Evolutionary conservation across 352 stramenopile species (phyloP).

Genomic region (Globisporangium echinulatum): DNA sequence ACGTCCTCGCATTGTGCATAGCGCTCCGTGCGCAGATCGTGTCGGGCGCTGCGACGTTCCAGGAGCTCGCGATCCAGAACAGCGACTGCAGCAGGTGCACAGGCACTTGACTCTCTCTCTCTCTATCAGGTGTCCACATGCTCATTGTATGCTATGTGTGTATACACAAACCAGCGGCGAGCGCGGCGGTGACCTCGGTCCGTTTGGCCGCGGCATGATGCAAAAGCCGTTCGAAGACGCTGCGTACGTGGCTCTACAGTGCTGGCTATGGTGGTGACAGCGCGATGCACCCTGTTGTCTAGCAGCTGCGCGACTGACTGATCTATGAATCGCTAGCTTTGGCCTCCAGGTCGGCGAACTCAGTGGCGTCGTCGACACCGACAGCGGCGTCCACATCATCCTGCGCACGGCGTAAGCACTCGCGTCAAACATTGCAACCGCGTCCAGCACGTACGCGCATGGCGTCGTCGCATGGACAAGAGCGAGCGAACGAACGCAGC

Average conservation of each 20-base stretch:
- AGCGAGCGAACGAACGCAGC: too few relatives aligned
- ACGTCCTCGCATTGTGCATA: conserved; percentile 1
- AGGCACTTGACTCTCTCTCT: neutral
- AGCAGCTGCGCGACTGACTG: too few relatives aligned
- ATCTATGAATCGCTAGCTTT: conserved; percentile 43
- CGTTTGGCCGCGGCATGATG: conserved; percentile 86
- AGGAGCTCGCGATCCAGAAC: conserved; percentile 76
- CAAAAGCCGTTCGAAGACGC: conserved; percentile 91
- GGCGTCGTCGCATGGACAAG: too few relatives aligned
- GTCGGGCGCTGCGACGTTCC: conserved; percentile 66
- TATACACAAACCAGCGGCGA: conserved; percentile 29
- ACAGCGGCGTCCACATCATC: conserved; percentile 97
- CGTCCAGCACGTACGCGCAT: too few relatives aligned
- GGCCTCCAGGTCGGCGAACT: conserved; percentile 90
- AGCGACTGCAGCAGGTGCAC: conserved; percentile 69
- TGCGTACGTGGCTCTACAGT: conserved; percentile 23
- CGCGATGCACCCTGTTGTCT: neutral
- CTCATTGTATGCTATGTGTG: too few relatives aligned
- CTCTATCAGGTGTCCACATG: neutral
- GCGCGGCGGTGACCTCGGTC: conserved; percentile 87
- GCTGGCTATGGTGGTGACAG: too few relatives aligned
- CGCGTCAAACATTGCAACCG: too few relatives aligned
- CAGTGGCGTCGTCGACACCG: conserved; percentile 92
- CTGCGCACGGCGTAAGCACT: conserved; percentile 75
- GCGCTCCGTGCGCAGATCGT: conserved; percentile 81